These are phyloP conservation scores for Didymellaceae sp. DNA, from an alignment of 2,329 filamentous ascomycete genomes.

Conservation along the genomic window DNA sequence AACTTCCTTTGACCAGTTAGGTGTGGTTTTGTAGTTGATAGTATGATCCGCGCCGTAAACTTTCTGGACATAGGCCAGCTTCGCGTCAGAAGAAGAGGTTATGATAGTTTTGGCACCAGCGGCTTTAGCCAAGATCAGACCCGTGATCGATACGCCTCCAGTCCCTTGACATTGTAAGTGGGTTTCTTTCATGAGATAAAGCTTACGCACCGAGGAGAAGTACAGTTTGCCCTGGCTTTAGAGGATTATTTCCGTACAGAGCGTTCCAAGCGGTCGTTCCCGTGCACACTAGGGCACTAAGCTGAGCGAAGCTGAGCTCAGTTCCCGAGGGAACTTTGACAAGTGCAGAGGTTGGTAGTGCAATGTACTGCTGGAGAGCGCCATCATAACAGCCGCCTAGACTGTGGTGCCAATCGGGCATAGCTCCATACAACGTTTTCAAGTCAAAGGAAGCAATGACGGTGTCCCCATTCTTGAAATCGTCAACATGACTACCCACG, in stretches of 20 bases:
- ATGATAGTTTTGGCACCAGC: conserved; percentile 56
- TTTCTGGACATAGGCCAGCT: conserved; percentile 52
- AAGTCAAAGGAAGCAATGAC: conserved; percentile 20
- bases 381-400: conserved; percentile 13
- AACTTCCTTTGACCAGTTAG: conserved; percentile 56
- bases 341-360: conserved; percentile 13
- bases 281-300: conserved; percentile 19
- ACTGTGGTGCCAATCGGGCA: conserved; percentile 2
- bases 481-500: conserved; percentile 13
- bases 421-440: conserved; percentile 7
- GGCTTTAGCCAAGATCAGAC: conserved; percentile 41
- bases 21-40: conserved; percentile 59
- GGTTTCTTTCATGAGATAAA: no score
- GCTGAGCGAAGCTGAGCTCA: conserved; percentile 9
- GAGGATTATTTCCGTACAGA: conserved; percentile 16
- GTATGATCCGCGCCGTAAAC: conserved; percentile 52
- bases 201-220: conserved; percentile 27
- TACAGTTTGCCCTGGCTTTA: conserved; percentile 19
- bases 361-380: conserved; percentile 19
- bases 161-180: conserved; percentile 34
- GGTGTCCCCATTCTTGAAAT: conserved; percentile 20
- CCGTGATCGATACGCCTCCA: conserved; percentile 48
- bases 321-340: conserved; percentile 15
- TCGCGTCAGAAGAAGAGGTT: conserved; percentile 59
- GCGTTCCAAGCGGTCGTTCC: conserved; percentile 28